Evolutionary conservation across 495 filamentous ascomycete species (phyloP).

Genomic region (Neurospora sp.): DNA sequence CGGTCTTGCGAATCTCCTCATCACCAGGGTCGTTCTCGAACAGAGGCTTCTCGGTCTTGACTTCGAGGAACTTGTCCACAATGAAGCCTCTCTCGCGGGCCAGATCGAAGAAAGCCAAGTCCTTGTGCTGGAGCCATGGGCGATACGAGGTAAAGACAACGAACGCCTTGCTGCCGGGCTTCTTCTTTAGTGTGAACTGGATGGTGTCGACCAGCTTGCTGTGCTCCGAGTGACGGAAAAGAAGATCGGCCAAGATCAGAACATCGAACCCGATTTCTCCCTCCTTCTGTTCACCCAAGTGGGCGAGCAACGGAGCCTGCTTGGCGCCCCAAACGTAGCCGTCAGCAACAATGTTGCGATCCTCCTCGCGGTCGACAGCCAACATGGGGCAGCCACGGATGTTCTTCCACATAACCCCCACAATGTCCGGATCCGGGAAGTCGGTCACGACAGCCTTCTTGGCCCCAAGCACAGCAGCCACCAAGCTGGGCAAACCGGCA

Average conservation of each 20-base stretch:
- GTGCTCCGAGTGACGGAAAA: conserved; percentile 86
- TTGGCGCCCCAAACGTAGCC: conserved; percentile 76
- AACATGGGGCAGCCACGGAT: conserved; percentile 38
- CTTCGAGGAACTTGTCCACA: conserved; percentile 71
- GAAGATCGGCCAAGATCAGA: conserved; percentile 74
- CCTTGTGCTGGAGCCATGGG: conserved; percentile 77
- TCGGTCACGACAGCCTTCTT: conserved; percentile 69
- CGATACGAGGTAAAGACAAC: conserved; percentile 93
- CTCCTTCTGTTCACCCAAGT: conserved; percentile 23
- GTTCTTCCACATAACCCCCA: conserved; percentile 67
- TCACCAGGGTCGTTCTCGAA: conserved; percentile 83
- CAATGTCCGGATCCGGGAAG: conserved; percentile 72
- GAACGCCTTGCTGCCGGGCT: conserved; percentile 49
- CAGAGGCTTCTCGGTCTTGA: conserved; percentile 70
- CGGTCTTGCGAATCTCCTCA: conserved; percentile 62
- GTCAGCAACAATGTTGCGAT: conserved; percentile 35
- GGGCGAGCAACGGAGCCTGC: conserved; percentile 38
- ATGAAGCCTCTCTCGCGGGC: conserved; percentile 55
- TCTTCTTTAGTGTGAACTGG: conserved; percentile 46
- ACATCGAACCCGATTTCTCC: conserved; percentile 53
- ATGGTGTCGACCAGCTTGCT: conserved; percentile 62
- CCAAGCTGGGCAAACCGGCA: conserved; percentile 73
- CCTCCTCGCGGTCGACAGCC: conserved; percentile 4
- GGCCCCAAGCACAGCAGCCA: conserved; percentile 63
- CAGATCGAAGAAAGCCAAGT: conserved; percentile 75